These are phyloP conservation scores for Eremothecium sinecaudum DNA, from an alignment of 1,139 yeast species.

Conservation along the genomic window DNA sequence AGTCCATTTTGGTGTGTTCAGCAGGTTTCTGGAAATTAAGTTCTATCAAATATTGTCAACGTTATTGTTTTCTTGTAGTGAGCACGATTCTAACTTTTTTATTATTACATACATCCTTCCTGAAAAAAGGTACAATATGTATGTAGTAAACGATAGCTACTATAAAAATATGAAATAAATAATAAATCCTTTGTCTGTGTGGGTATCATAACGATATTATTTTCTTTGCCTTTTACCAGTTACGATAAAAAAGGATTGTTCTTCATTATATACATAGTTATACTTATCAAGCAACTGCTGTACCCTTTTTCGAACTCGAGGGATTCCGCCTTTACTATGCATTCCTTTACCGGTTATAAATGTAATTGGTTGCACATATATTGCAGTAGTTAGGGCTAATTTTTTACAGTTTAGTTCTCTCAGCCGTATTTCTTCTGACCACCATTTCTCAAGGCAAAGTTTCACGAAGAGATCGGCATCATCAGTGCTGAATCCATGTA, in stretches of 20 bases:
- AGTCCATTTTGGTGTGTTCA: constrained; percentile 35
- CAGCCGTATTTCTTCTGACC: constrained; percentile 39
- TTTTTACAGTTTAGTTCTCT: constrained; percentile 37
- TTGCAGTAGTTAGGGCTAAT: constrained; percentile 24
- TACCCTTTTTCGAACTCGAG: constrained; percentile 38
- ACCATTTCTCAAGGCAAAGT: constrained; percentile 40
- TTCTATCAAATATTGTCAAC: too few species aligned
- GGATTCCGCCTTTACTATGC: constrained; percentile 46
- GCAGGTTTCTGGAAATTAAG: too few species aligned
- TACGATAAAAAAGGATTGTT: constrained; percentile 38
- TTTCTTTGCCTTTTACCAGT: constrained; percentile 31
- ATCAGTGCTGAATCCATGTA: constrained; percentile 42
- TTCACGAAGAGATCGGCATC: constrained; percentile 37
- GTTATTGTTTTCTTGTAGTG: too few species aligned
- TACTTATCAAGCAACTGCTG: constrained; percentile 31
- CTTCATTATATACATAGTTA: constrained; percentile 38
- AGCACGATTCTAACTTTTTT: too few species aligned
- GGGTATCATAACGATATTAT: too few species aligned
- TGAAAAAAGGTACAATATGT: too few species aligned
- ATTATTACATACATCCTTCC: too few species aligned
- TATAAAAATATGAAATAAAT: too few species aligned
- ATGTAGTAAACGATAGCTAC: too few species aligned
- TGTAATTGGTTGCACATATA: constrained; percentile 34
- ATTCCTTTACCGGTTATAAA: constrained; percentile 56
- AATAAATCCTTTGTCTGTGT: too few species aligned